Base-by-base conservation (phyloP, 306 rosid genomes). In the Vigna angularis region DNA sequence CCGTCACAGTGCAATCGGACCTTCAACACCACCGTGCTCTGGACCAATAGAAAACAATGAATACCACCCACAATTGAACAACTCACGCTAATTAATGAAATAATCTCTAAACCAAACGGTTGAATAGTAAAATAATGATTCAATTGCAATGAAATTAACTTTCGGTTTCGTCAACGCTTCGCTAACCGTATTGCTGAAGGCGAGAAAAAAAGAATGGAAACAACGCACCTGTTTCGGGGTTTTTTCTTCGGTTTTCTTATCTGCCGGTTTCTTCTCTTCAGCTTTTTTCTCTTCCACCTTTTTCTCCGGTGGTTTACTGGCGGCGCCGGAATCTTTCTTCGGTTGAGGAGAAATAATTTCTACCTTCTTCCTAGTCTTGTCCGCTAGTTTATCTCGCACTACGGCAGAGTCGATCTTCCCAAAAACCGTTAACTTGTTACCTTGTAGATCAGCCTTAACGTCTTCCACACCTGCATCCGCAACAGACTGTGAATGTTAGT, bases 1-100 rank as follows among this genome's bases (percentile, higher is more conserved):
- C 94, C 98, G 0, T 93, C 99, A 20, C 99, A 95, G 78, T 95
- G 99, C 72, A 95, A 77, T 63, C 81, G 86, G 48, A 90, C 90
- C 88, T 89, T 95, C 81, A 91, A 62, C 40, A 84, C 88, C 70
- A 85, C 93, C 26, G 98, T 83, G 67, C 81, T 86, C 96, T 94
- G 97, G 7, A 65, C 44, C 72, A 66, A 56, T 53, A 32, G 64
- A 61, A 65, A 63, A 11, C 62, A 44, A 76, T 72, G 30, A 50
- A 20, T 28, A 14, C 12, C 0, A 48, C 49, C 49, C 12, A 42
- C 3, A 32, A 14, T 6, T 16, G 44, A 69, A 30, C 44, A 13
- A 48, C 49, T 79, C 78, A 28, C 10, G 6, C 7, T 69, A 18
- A 24, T 61, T 24, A 58, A 61, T n/a, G 4, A 13, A 55, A 30